Evolutionary conservation across 805 yeast species (phyloP), one percentile per base, ranked within the genome.

Genomic region (Naumovozyma castellii): DNA sequence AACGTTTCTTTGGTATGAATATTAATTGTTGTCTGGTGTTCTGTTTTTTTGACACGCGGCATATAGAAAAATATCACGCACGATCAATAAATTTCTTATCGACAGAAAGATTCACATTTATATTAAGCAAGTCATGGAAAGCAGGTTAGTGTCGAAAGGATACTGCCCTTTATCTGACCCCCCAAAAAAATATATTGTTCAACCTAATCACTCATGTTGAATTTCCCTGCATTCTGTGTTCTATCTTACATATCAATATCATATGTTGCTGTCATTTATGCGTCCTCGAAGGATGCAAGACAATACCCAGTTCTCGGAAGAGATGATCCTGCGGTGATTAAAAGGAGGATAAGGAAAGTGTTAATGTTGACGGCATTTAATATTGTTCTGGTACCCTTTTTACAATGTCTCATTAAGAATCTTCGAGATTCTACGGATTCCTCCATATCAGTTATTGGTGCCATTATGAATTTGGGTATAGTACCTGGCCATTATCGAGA

Each of bases 281-380:
- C 50, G 2, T 40, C 57, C 3, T 40, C 51, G 1, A 45, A 41
- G 4, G 46, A 41, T 17, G 41, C 47, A 10, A 44, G 45, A 3
- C 45, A 53, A 18, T 53, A 45, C 38, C 50, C 45, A 32, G 44
- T 46, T 10, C 15, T 29, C 5, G 53, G 54, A 10, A 44, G 64
- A 39, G 62, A 59, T 46, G 59, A 59, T 38, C 62, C 62, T 4
- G 34, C 46, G 34, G 52, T 55, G 5, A 50, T 55, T 19, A 54
- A 40, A 31, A 45, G 50, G 34, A 43, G 63, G 20, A 48, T 54
- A 51, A 43, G 37, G 32, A 51, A 49, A 18, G 46, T 57, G 17
- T 36, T 34, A 18, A 14, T 40, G 20, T 39, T 51, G 3, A 43
- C 44, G 31, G 10, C 37, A 25, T 18, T 45, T 20, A 56, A 59